Evolutionary conservation across 257 asterid genomes (phyloP).

Genomic region (Handroanthus guayacan): DNA sequence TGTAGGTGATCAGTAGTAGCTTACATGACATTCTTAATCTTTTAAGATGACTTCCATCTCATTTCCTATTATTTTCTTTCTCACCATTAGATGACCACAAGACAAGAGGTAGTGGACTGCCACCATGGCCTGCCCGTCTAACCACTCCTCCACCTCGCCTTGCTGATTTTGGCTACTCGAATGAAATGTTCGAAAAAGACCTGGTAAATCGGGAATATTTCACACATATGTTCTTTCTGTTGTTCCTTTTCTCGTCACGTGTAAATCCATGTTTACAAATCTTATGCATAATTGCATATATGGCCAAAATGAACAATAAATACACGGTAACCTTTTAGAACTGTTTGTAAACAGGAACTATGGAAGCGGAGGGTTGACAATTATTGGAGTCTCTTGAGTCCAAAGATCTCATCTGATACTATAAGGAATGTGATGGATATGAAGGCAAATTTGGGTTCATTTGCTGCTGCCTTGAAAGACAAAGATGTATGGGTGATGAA

Average conservation of each 20-base stretch:
- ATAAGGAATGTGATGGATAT: constrained; percentile 93
- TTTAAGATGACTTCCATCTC: constrained; percentile 5
- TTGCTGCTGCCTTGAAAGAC: constrained; percentile 92
- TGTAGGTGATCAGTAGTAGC: neutral
- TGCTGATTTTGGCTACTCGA: constrained; percentile 94
- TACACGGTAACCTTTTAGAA: constrained; percentile 22
- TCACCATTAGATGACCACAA: constrained; percentile 82
- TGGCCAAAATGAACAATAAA: neutral
- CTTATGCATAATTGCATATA: constrained; percentile 21
- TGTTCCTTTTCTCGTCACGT: neutral
- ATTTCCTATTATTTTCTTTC: constrained; percentile 24
- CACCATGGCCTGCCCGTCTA: constrained; percentile 95
- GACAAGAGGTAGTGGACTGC: constrained; percentile 81
- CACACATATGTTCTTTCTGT: neutral
- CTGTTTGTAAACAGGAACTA: constrained; percentile 59
- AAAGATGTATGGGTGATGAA: constrained; percentile 98
- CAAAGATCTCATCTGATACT: constrained; percentile 74
- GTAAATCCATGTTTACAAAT: neutral
- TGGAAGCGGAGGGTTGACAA: constrained; percentile 86
- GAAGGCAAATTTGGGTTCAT: constrained; percentile 96
- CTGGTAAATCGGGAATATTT: constrained; percentile 55
- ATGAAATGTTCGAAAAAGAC: constrained; percentile 86
- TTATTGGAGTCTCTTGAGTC: constrained; percentile 77
- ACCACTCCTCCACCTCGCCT: constrained; percentile 94
- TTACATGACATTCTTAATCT: neutral